Evolutionary conservation across 1,284 basidiomycete genomes (phyloP), one percentile per base, ranked within the genome.

Genomic region (Thecaphora thlaspeos): DNA sequence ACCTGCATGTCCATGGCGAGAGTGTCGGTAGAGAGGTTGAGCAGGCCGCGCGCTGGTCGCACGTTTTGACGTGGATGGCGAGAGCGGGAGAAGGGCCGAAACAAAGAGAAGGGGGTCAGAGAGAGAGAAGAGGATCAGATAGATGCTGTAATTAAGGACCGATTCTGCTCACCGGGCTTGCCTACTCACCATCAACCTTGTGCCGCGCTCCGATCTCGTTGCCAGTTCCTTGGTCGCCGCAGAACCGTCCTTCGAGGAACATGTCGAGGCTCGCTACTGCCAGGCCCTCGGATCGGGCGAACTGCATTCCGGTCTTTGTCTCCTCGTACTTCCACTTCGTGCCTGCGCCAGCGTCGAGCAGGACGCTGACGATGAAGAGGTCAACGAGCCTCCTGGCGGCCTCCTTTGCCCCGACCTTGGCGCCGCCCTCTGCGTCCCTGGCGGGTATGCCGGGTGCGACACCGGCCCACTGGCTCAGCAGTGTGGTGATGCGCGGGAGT

Each of bases 321-420:
- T 94, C 91, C 12, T 80, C 82, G 78, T 89, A 96, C 15, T 79
- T 80, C 93, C 93, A 96, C 17, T 80, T 78, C 59, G 86, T 87
- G 0, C 93, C 93, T 0, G 92, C 93, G 0, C 92, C 93, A 0
- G 93, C 93, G 68, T 96, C 93, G 43, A 96, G 85, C 18, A 96
- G 82, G 5, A 96, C 93, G 5, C 90, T 91, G 18, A 94, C 90
- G 55, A 96, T 83, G 80, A 93, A 94, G 28, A 96, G 84, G 79
- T 97, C 93, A 68, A 96, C 82, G 19, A 91, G 82, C 1, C 90
- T 83, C 2, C 71, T 48, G 14, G 69, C 66, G 2, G 66, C 68
- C 36, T 73, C 71, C 21, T 61, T 36, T 12, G 59, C 38, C 1
- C 49, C 49, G 9, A 59, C 53, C 26, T 11, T 28, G 7, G 5